Evolutionary conservation across 305 asterid species (phyloP), one percentile per base, ranked within the genome.

Genomic region (Fraxinus sp.): DNA sequence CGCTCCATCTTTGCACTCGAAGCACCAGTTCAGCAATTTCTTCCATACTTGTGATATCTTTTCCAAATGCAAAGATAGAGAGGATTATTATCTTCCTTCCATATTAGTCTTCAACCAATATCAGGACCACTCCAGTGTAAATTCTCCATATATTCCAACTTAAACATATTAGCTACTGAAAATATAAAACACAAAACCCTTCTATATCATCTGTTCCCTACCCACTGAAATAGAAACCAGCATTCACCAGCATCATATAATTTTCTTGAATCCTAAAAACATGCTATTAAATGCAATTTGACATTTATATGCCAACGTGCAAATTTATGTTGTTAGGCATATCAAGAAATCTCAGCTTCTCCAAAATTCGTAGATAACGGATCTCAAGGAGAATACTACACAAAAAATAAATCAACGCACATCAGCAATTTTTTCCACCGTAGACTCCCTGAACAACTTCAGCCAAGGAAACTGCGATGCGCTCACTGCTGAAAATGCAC

Each of bases 391-490:
- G 26, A 22, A 22, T 62, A 8, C 32, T 22, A 20, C 28, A 22
- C 71, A 62, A 62, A 7, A 62, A 62, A 8, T 7, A 62, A 62
- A 22, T 1, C 9, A 62, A 89, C 94, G 91, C 89, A 91, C 95
- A 84, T 91, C 94, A 73, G 94, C 89, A 13, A 90, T 80, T 78
- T 89, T 87, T 2, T 86, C 88, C 86, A 95, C 84, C 0, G 90
- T n/a, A 74, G 97, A 93, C 88, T 95, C 98, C 87, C 94, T 90
- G 91, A 95, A 91, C 90, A 95, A 41, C 88, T 92, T 93, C 80
- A 86, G 83, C 98, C 98, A 93, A 24, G 98, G 97, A 85, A 95
- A 95, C 78, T 93, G 97, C 11, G 98, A 86, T 0, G 94, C 90
- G 49, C 83, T 83, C 59, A 95, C 98, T 0, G 88, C 89, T 4